Conservation (phyloP, 2,329 filamentous ascomycete species). For the Diplodia seriata region DNA sequence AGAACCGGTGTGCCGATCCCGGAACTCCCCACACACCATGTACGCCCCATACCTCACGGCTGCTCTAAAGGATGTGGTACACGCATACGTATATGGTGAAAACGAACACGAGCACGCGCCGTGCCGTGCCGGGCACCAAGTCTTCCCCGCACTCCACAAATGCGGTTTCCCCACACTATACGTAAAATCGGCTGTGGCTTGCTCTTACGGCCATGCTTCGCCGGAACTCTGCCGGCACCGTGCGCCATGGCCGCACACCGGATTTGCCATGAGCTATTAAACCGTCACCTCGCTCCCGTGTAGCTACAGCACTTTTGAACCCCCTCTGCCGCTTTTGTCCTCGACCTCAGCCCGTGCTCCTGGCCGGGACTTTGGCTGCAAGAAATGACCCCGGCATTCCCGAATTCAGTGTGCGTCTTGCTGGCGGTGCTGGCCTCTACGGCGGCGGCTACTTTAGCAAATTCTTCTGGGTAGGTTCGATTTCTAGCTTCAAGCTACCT, state of each 20-base stretch:
- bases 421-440: neutral
- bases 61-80: neutral
- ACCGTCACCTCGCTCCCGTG: neutral
- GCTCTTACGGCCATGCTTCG: neutral
- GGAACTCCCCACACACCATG: conserved; percentile 3
- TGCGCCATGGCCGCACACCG: neutral
- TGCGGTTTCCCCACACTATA: conserved; percentile 1
- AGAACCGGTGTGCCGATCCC: neutral
- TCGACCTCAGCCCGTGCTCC: neutral
- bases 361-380: neutral
- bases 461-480: neutral
- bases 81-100: neutral
- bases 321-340: neutral
- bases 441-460: neutral
- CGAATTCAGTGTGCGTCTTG: neutral
- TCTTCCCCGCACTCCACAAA: conserved; percentile 7
- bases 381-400: neutral
- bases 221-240: neutral
- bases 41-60: neutral
- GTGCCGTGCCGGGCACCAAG: no score
- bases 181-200: neutral
- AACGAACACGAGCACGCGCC: neutral
- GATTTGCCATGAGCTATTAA: neutral
- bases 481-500: neutral
- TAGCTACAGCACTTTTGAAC: neutral